Base-by-base conservation (phyloP, 768 basidiomycete genomes). In the Auriscalpium vulgare region DNA sequence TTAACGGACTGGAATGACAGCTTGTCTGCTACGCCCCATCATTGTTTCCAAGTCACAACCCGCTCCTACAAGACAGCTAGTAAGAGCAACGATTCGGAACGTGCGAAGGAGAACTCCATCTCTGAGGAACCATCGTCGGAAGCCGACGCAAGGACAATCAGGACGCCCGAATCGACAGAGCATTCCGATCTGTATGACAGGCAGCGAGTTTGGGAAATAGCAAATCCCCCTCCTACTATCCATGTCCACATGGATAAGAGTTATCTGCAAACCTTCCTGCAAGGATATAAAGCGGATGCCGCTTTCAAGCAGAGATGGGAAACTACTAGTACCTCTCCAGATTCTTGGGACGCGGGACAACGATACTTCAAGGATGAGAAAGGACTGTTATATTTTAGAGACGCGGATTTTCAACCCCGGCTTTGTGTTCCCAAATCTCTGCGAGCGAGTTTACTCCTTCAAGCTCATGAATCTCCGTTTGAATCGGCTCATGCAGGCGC, bases 381-480 rank as follows among this genome's bases (percentile, higher is more conserved):
- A 19, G 63, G 63, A 0, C 43, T 64, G 2, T 35, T 64, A 7
- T 62, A 46, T 44, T 62, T 64, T 35, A 8, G 59, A 10, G 61
- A 62, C 19, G 59, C 56, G 0, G 50, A 63, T 40, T 58, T 60
- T 14, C 50, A 59, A 34, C 54, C 62, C n/a, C 17, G 60, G 5
- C 48, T 63, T 3, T 61, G 62, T 36, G 51, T 65, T 3, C 63
- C 62, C 3, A 48, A 52, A 29, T 1, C 14, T 1, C 2, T 40
- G 11, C 53, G 37, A 9, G 34, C 37, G 2, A 11, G 3, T 4
- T 2, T 59, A 14, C 21, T 63, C 11, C 4, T 10, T 6, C 49
- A 54, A 17, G 11, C 46, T 2, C 62, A 61, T 45, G 57, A 59
- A 53, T 38, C 48, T 10, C 48, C 54, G 2, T n/a, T 37, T 3